phyloP scores from a whole-genome alignment of 192 early-diverging fungal genomes.

The Podochytrium sp. region DNA sequence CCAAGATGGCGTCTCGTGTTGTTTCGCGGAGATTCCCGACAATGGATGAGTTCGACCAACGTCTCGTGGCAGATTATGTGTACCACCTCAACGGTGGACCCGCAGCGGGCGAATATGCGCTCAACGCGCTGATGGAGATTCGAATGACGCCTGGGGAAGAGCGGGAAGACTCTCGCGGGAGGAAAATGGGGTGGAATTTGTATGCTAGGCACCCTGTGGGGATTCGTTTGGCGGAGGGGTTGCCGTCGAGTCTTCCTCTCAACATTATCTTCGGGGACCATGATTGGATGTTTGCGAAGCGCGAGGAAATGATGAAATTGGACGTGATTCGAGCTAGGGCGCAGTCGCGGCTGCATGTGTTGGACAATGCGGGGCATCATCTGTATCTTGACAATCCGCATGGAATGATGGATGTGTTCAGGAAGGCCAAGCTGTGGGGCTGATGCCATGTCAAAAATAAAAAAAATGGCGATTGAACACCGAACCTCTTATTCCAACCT shows the following conservation, averaged over 20 bases:
- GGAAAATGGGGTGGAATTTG: not conserved
- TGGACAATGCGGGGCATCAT: constrained; percentile 21
- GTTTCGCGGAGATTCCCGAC: constrained; percentile 16
- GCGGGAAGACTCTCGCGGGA: not conserved
- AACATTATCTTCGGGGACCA: constrained; percentile 23
- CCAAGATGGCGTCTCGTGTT: constrained; percentile 5
- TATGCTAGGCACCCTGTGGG: constrained; percentile 26
- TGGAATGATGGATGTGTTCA: not conserved
- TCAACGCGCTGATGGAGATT: constrained; percentile 29
- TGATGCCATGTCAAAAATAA: not conserved
- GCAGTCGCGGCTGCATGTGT: not conserved
- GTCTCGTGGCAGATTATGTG: constrained; percentile 21
- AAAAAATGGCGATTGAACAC: too few species aligned
- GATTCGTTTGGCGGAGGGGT: not conserved
- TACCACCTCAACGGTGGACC: constrained; percentile 22
- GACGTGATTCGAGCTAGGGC: not conserved
- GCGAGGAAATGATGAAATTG: constrained; percentile 3
- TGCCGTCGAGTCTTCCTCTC: constrained; percentile 7
- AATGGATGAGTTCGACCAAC: constrained; percentile 27
- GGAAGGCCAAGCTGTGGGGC: not conserved
- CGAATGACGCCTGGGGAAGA: not conserved
- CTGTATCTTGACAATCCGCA: constrained; percentile 28
- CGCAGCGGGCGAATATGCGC: constrained; percentile 28
- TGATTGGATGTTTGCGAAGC: constrained; percentile 31
- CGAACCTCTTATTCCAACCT: too few species aligned